Evolutionary conservation across 78 protist species (phyloP).

Genomic region (Monocercomonoides exilis): DNA sequence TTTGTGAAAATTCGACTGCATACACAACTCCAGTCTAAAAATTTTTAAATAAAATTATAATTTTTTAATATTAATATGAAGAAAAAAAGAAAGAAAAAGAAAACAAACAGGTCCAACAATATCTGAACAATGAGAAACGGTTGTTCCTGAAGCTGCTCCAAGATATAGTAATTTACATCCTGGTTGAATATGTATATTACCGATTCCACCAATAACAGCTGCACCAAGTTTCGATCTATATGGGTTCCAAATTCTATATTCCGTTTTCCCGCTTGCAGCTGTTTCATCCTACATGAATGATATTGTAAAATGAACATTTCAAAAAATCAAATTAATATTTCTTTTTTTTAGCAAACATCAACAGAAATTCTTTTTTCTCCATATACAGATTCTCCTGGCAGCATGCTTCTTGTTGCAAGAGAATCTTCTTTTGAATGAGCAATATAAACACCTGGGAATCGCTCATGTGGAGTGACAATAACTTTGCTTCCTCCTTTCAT

Average conservation of each 20-base stretch:
- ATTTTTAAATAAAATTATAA: not conserved
- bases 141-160: conserved; percentile 99
- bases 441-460: conserved; percentile 83
- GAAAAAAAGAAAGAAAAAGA: not conserved
- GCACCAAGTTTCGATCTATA: conserved; percentile 99
- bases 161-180: conserved; percentile 97
- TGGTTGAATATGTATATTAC: conserved; percentile 76
- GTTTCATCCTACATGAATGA: not conserved
- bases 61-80: not conserved
- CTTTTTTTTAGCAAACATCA: conserved; percentile 44
- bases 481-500: conserved; percentile 80
- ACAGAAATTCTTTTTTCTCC: conserved; percentile 94
- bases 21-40: conserved; percentile 84
- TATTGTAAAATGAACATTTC: not conserved
- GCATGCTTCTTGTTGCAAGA: conserved; percentile 77
- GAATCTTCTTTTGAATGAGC: conserved; percentile 81
- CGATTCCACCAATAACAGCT: conserved; percentile 93
- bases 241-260: conserved; percentile 99
- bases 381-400: conserved; percentile 94
- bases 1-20: conserved; percentile 97
- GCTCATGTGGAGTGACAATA: conserved; percentile 75
- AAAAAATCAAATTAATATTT: not conserved
- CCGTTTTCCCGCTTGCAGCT: conserved; percentile 69
- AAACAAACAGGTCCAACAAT: conserved; percentile 88
- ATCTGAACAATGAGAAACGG: conserved; percentile 97